Base-by-base conservation (phyloP, 257 asterid species). In the Thymus quinquecostatus region DNA sequence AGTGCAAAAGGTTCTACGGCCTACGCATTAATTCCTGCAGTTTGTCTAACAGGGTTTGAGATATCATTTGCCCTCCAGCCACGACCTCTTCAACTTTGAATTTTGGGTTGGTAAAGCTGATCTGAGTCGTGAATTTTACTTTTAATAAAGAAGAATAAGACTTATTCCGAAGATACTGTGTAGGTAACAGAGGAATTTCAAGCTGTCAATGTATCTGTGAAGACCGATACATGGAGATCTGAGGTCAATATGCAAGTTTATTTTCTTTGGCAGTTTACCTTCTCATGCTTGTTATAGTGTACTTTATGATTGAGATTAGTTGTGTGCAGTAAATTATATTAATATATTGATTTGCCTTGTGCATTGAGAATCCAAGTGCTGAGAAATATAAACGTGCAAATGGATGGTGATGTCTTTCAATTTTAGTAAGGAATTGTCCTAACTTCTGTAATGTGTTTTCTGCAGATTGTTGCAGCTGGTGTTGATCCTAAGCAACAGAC, bases 171-270 rank as follows among this genome's bases (percentile, higher is more conserved):
- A 57, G 57, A 64, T 33, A 71, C 30, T 78, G 14, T 82, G 71
- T 76, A 95, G 99, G 97, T 90, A 68, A 95, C 86, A 14, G 94
- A 87, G 82, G 99, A 95, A 71, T 87, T 88, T 81, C 99, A 95
- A 79, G 96, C 97, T 82, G 98, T 92, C 66, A 95, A 92, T 83
- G 96, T 95, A 41, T 85, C 95, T 70, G 92, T 88, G 72, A 95
- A 81, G 81, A 86, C 92, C 69, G 96, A 89, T 78, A 77, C 79
- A 49, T 86, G 96, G 98, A 85, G 92, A 82, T 81, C 90, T 83
- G 98, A 95, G 98, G 99, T 95, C 68, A 84, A 87, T 32, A 56
- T 55, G 58, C 61, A 67, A 63, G 60, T 63, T 41, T 34, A 10
- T 71, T 45, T 51, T 74, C 69, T 48, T 58, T 58, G 66, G 60